Evolutionary conservation across 352 stramenopile genomes (phyloP), one percentile per base, ranked within the genome.

Genomic region (Pythium vanterpoolii): DNA sequence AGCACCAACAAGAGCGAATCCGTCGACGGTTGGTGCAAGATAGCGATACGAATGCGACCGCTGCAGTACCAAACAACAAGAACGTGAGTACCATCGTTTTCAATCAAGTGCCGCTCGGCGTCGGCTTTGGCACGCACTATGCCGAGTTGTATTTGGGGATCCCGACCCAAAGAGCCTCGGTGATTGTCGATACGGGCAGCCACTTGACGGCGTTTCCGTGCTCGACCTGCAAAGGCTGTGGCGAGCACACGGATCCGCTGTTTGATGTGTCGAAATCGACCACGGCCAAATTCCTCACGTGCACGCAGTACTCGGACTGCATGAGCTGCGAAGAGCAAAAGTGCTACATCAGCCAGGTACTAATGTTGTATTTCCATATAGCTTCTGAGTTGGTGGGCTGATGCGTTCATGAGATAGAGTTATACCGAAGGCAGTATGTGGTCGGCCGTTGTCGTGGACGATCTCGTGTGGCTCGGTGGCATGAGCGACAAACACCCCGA

Each of bases 371-470:
- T 9, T 38, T 9, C 16, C 33, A 9, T 14, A 34, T 48, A 11
- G 11, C 3, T 31, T n/a, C 21, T 27, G 28, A 43, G 26, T 19
- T 44, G 31, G 21, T 21, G 21, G 27, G 11, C 38, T 5, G 23
- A 39, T n/a, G n/a, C n/a, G n/a, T n/a, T n/a, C n/a, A n/a, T n/a
- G n/a, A 27, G 6, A 39, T 54, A 93, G 81, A 83, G 73, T 38
- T 96, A 96, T 62, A 89, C 83, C 21, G 87, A 96, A 74, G 86
- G 87, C 33, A 96, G 87, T 56, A 90, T 89, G 72, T 96, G 87
- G 88, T 71, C 79, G 26, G 86, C 86, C 3, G 70, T 90, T 13
- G 72, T 95, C 33, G 72, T 96, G 13, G 72, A 92, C 33, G 86
- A 95, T 47, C 51, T 93, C 21, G 80, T 87, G 52, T 95, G 83